A percentile compares a stretch with the other conserved stretches of the same genome.
phyloP scores from a whole-genome alignment of 495 filamentous ascomycete genomes.

The Lepraria neglecta region DNA sequence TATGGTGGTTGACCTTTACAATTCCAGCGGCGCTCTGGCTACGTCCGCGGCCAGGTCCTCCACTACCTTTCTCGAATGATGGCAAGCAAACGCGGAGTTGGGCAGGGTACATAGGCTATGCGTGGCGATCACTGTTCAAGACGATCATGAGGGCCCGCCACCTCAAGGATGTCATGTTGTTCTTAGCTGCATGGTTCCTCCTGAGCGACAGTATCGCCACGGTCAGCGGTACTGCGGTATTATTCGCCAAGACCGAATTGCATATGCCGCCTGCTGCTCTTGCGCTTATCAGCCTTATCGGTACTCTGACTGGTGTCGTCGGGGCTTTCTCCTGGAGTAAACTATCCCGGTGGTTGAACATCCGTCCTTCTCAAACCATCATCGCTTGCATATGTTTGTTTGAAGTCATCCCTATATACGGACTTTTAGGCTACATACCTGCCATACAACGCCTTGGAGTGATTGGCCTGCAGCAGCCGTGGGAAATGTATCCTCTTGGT shows the following conservation, averaged over 20 bases:
- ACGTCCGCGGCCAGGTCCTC: slow-evolving; percentile 83
- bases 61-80: slow-evolving; percentile 42
- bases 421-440: slow-evolving; percentile 81
- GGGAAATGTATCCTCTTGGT: slow-evolving; percentile 95
- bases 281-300: slow-evolving; percentile 90
- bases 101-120: slow-evolving; percentile 62
- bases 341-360: slow-evolving; percentile 56
- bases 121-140: slow-evolving; percentile 78
- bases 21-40: slow-evolving; percentile 86
- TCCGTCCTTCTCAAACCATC: slow-evolving; percentile 78
- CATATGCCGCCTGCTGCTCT: slow-evolving; percentile 81
- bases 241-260: slow-evolving; percentile 91
- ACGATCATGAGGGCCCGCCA: slow-evolving; percentile 72
- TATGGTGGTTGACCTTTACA: slow-evolving; percentile 94
- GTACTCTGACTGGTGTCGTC: slow-evolving; percentile 70
- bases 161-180: slow-evolving; percentile 79
- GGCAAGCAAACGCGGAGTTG: slow-evolving; percentile 43
- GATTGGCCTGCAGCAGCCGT: slow-evolving; percentile 80
- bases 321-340: slow-evolving; percentile 88
- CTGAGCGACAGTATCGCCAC: slow-evolving; percentile 92
- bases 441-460: slow-evolving; percentile 67
- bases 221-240: slow-evolving; percentile 85
- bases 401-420: slow-evolving; percentile 88
- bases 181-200: slow-evolving; percentile 89
- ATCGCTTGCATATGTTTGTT: slow-evolving; percentile 84